Evolutionary conservation across 306 rosid species (phyloP), one percentile per base, ranked within the genome.

Genomic region (Crataegus laevigata): DNA sequence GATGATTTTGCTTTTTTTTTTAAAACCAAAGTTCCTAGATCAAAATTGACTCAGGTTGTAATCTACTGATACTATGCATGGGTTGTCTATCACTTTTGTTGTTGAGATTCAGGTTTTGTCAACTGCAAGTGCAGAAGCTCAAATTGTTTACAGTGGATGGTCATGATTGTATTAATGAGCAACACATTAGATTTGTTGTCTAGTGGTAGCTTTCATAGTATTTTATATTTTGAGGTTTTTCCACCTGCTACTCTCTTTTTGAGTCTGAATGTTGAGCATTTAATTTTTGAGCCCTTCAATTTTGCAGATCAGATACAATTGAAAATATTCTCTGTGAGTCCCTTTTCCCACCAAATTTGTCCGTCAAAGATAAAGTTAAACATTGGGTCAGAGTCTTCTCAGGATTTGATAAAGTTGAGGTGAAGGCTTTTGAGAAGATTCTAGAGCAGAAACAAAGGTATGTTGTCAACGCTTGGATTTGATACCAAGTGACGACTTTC

Each of bases 401-500:
- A 70, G 85, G 79, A 62, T 87, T 92, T 83, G 99, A 90, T 76
- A 96, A 89, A 86, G 96, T 96, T 76, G 99, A 96, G 88, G 80
- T 89, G 73, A 96, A 88, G 92, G 98, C 99, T 84, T 89, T 96
- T 82, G 99, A 92, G 87, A 96, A 87, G 89, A 84, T 92, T 71
- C 82, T 96, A 82, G 99, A 92, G 85, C 99, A 96, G 90, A 96
- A 96, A 78, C 98, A 92, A 82, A 92, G 99, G 99, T 90, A 81
- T 72, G 71, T 58, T 73, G 77, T 61, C 66, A 19, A 51, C 65
- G 72, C 65, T 76, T 75, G 69, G 55, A 24, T 59, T 78, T 68
- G 43, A 60, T 78, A 73, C 77, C 76, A 18, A 78, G 84, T 51
- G 66, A 21, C 38, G 57, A 32, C 58, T 57, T 75, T 81, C 52